Evolutionary conservation across 2,329 filamentous ascomycete species (phyloP).

Genomic region (Sporothrix protearum): DNA sequence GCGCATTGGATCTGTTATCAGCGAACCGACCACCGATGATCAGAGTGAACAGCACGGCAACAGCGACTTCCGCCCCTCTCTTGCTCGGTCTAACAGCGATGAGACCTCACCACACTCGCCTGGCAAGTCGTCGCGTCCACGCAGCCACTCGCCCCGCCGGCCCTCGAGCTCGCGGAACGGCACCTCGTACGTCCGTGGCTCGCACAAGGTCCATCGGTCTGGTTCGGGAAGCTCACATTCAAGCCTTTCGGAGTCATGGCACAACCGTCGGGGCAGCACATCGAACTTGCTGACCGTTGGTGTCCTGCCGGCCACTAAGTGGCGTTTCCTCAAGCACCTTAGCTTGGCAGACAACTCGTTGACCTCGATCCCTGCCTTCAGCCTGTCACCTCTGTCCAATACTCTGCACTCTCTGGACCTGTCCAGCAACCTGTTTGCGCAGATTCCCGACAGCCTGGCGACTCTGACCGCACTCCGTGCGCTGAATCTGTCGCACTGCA

Average conservation of each 20-base stretch:
- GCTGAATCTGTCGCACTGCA: conserved; percentile 91
- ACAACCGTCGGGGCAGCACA: conserved; percentile 66
- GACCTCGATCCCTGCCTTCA: conserved; percentile 70
- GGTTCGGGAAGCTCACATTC: conserved; percentile 93
- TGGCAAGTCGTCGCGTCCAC: conserved; percentile 50
- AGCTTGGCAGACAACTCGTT: conserved; percentile 89
- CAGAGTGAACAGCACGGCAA: conserved; percentile 40
- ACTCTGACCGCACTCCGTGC: conserved; percentile 83
- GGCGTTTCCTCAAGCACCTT: conserved; percentile 89
- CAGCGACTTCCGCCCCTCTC: conserved; percentile 43
- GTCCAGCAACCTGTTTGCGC: conserved; percentile 87
- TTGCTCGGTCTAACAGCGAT: conserved; percentile 48
- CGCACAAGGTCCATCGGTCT: conserved; percentile 76
- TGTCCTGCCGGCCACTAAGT: conserved; percentile 78
- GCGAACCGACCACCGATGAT: conserved; percentile 44
- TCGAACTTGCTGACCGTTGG: conserved; percentile 71
- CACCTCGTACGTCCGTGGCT: conserved; percentile 58
- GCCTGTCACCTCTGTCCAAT: conserved; percentile 77
- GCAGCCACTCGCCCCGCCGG: conserved; percentile 78
- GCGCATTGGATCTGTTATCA: conserved; percentile 58
- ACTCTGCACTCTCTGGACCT: conserved; percentile 89
- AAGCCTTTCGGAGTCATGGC: conserved; percentile 62
- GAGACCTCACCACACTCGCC: conserved; percentile 42
- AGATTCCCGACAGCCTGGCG: conserved; percentile 87
- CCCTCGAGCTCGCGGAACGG: conserved; percentile 73